Percentiles rank a stretch among this genome's conserved stretches.
Evolutionary conservation across 2,329 filamentous ascomycete species (phyloP).

Genomic region (Colletotrichum camelliae): DNA sequence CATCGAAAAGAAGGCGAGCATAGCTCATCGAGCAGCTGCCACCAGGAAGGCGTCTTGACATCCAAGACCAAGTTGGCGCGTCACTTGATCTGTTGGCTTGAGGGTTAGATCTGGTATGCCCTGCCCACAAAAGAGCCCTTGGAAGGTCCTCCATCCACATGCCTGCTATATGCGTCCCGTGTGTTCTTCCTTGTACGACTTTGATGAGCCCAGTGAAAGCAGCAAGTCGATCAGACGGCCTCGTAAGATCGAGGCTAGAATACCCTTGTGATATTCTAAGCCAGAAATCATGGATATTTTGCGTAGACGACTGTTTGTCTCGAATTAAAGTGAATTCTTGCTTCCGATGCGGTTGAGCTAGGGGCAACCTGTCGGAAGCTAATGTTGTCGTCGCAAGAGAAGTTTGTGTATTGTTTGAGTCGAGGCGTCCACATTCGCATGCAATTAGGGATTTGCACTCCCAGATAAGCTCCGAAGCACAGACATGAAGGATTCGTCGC

Average conservation of each 20-base stretch:
- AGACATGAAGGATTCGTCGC: not conserved
- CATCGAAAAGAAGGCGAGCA: not conserved
- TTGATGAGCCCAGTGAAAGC: not conserved
- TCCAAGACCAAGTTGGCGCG: not conserved
- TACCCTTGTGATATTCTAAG: not conserved
- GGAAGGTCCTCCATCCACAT: not conserved
- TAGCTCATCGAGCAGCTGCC: not conserved
- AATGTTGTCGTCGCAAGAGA: not conserved
- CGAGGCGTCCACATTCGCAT: not conserved
- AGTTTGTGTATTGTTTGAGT: not conserved
- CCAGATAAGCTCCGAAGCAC: not conserved
- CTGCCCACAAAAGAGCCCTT: not conserved
- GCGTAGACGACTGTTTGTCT: not conserved
- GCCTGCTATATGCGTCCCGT: not conserved
- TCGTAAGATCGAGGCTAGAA: fast-evolving
- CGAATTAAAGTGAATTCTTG: not conserved
- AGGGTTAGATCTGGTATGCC: not conserved
- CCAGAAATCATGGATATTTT: not conserved
- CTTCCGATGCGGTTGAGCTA: not conserved
- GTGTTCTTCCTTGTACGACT: not conserved
- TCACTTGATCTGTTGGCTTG: not conserved
- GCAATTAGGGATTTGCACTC: not conserved
- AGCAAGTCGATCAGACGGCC: not conserved
- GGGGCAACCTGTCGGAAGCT: not conserved
- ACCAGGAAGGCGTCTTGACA: not conserved